Evolutionary conservation across 164 flowering plant species (phyloP).

Genomic region (Taxillus chinensis): DNA sequence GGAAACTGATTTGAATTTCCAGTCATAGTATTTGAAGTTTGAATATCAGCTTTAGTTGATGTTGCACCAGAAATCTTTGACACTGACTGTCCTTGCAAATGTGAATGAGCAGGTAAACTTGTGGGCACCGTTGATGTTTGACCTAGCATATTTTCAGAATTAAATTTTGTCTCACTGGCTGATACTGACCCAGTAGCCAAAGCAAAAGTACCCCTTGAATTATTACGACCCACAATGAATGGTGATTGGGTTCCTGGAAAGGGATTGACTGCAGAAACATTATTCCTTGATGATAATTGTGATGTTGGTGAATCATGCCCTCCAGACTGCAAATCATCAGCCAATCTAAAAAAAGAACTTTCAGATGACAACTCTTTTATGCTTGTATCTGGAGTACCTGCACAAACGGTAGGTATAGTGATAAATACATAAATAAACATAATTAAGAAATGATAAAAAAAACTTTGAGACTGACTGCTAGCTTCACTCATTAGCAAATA

Average conservation of each 20-base stretch:
- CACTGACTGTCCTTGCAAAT: conserved; percentile 4
- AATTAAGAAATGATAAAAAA: no score
- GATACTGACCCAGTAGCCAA: conserved; percentile 10
- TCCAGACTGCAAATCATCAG: conserved; percentile 17
- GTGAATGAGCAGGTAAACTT: conserved; percentile 7
- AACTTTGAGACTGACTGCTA: no score
- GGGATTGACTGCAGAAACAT: conserved; percentile 10
- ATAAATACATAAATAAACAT: not conserved
- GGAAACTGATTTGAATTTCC: conserved; percentile 20
- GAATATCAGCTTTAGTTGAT: conserved; percentile 9
- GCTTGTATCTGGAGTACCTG: conserved; percentile 23
- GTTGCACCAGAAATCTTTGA: conserved; percentile 16
- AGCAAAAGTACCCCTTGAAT: conserved; percentile 9
- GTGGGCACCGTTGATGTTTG: conserved; percentile 12
- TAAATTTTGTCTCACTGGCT: conserved; percentile 13
- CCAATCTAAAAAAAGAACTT: conserved; percentile 24
- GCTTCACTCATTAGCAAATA: not conserved
- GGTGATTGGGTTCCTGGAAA: conserved; percentile 12
- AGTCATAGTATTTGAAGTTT: conserved; percentile 9
- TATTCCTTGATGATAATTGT: conserved; percentile 9
- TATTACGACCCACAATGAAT: conserved; percentile 9
- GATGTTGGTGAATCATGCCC: conserved; percentile 16
- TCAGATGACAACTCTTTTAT: conserved; percentile 18
- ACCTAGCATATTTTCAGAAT: conserved; percentile 9
- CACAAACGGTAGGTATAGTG: not conserved